phyloP scores from a whole-genome alignment of 2,329 filamentous ascomycete genomes.

The Alternaria atra region DNA sequence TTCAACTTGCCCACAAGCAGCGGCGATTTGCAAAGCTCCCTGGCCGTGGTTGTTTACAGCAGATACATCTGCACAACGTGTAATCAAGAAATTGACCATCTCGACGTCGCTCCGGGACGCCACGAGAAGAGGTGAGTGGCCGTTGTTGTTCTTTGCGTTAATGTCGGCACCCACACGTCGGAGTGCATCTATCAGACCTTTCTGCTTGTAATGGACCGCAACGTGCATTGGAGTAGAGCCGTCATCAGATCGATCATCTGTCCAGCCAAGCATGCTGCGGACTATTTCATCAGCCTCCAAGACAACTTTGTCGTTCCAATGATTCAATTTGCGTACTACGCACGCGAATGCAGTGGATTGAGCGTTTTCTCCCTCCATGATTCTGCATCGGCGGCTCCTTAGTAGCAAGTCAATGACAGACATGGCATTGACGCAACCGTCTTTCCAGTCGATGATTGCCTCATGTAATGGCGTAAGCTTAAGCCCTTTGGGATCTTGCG shows the following conservation, averaged over 20 bases:
- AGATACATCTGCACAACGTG: conserved; percentile 20
- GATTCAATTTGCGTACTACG: conserved; percentile 14
- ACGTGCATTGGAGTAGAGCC: conserved; percentile 32
- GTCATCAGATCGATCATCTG: conserved; percentile 29
- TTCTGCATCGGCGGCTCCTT: conserved; percentile 17
- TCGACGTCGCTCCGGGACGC: conserved; percentile 16
- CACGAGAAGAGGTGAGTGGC: conserved; percentile 27
- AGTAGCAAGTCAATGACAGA: conserved; percentile 27
- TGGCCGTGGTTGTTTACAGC: conserved; percentile 18
- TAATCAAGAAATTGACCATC: conserved; percentile 16
- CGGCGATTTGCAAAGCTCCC: conserved; percentile 25
- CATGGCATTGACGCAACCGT: conserved; percentile 14
- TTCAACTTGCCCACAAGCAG: conserved; percentile 18
- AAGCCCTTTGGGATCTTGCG: background rate
- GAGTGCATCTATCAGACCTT: conserved; percentile 80
- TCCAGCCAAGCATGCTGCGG: conserved; percentile 16
- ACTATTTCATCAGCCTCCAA: background rate
- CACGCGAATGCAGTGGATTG: conserved; percentile 23
- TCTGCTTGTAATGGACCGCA: conserved; percentile 44
- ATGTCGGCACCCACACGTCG: conserved; percentile 66
- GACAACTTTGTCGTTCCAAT: conserved; percentile 12
- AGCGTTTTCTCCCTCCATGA: conserved; percentile 26
- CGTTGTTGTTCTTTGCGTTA: conserved; percentile 16
- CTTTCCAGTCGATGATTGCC: conserved; percentile 19
- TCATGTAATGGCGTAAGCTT: conserved; percentile 21